These are phyloP conservation scores for Geopyxis carbonaria DNA, from an alignment of 495 filamentous ascomycete species.

Conservation along the genomic window DNA sequence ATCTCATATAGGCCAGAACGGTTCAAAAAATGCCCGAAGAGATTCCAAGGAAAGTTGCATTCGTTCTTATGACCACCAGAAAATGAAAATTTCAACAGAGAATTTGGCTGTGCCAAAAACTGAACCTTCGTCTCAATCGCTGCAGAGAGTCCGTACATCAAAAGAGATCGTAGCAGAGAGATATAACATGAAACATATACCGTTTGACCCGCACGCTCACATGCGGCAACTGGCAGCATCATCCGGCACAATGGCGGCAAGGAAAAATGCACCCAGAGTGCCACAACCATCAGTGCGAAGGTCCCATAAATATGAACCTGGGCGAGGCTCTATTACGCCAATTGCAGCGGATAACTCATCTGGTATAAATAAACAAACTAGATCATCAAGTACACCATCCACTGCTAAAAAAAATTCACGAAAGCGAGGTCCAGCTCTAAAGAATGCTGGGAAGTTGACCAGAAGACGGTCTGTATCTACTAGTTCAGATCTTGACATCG, in stretches of 20 bases:
- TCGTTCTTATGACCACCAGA: no score
- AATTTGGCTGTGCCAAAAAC: no score
- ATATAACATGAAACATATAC: conserved; percentile 14
- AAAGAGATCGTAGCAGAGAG: conserved; percentile 14
- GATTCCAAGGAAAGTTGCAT: no score
- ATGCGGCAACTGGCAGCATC: conserved; percentile 8
- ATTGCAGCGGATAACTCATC: no score
- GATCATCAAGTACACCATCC: conserved; percentile 9
- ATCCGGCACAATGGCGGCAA: conserved; percentile 1
- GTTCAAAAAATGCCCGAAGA: no score
- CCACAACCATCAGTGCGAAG: background rate
- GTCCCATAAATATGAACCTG: no score
- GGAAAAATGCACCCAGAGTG: background rate
- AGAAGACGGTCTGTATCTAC: background rate
- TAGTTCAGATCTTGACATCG: conserved; percentile 1
- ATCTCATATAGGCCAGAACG: no score
- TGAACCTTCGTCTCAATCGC: background rate
- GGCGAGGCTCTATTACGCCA: no score
- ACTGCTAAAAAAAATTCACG: conserved; percentile 2
- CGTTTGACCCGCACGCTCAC: background rate
- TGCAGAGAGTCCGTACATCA: conserved; percentile 12
- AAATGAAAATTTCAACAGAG: no score
- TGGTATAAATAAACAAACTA: conserved; percentile 7
- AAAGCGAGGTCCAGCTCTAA: conserved; percentile 15
- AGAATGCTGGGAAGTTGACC: conserved; percentile 10